A percentile compares a stretch with the other conserved stretches of the same genome.
Conservation (phyloP, 805 yeast genomes). For the Wickerhamiella cacticola region DNA sequence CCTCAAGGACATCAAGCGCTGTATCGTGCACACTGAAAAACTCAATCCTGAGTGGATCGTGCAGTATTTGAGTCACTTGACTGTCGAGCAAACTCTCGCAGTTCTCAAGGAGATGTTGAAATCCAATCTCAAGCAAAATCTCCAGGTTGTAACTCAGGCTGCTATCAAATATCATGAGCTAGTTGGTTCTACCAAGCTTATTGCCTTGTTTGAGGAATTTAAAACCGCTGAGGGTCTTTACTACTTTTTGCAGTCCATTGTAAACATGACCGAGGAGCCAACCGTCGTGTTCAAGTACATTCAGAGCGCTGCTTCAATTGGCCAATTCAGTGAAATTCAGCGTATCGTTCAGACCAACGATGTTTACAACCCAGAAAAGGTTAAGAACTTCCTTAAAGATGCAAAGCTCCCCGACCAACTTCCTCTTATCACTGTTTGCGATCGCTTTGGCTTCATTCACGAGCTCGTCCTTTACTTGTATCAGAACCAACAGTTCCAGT, state of each 20-base stretch:
- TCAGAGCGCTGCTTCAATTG: slow-evolving; percentile 82
- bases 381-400: slow-evolving; percentile 92
- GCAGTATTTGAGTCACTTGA: slow-evolving; percentile 79
- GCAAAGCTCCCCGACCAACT: slow-evolving; percentile 87
- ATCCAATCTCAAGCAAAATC: slow-evolving; percentile 66
- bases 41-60: slow-evolving; percentile 93
- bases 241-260: slow-evolving; percentile 86
- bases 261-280: slow-evolving; percentile 83
- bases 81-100: slow-evolving; percentile 83
- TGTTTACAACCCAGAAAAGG: slow-evolving; percentile 93
- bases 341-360: slow-evolving; percentile 89
- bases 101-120: slow-evolving; percentile 79
- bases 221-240: slow-evolving; percentile 87
- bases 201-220: slow-evolving; percentile 86
- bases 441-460: slow-evolving; percentile 80
- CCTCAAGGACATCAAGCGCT: slow-evolving; percentile 89
- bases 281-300: slow-evolving; percentile 94
- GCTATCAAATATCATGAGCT: slow-evolving; percentile 93
- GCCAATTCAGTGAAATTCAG: slow-evolving; percentile 88
- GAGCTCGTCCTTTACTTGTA: slow-evolving; percentile 87
- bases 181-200: slow-evolving; percentile 72
- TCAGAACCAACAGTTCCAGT: slow-evolving; percentile 91
- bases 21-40: slow-evolving; percentile 66
- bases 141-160: slow-evolving; percentile 89
- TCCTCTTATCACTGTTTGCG: slow-evolving; percentile 93